Base-by-base conservation (phyloP, 352 stramenopile species). In the Globisporangium camurandrum region DNA sequence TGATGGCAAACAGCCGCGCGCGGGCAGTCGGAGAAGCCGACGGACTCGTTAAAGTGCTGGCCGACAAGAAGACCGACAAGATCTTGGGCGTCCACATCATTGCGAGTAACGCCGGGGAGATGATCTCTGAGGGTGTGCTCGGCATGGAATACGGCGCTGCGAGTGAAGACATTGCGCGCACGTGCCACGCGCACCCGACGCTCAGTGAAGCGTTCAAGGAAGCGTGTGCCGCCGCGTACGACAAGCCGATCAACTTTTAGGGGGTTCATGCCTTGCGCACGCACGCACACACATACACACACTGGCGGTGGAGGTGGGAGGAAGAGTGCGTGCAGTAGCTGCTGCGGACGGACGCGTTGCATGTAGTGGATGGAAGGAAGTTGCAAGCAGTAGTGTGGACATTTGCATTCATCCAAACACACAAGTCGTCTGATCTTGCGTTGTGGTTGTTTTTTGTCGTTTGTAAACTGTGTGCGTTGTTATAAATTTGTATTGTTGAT, bases 211-310 rank as follows among this genome's bases (percentile, higher is more conserved):
- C 96, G 12, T 97, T 99, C 62, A 99, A 99, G 82, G 97, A 99
- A 70, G 97, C 97, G 16, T 98, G 94, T 66, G 96, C 98, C 76
- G 92, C 90, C 57, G 87, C 96, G 38, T 98, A 98, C 70, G 94
- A 96, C 70, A 98, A 99, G 78, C 92, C 96, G 40, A 99, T 99
- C 73, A 97, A 99, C 80, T 98, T 98, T 66, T 99, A 98, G 96
- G 60, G 47, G 27, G 11, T 31, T n/a, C 26, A 33, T n/a, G n/a
- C n/a, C n/a, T n/a, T n/a, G n/a, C n/a, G n/a, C n/a, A n/a, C n/a
- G n/a, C n/a, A n/a, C n/a, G n/a, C n/a, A n/a, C n/a, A n/a, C n/a
- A n/a, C n/a, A n/a, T n/a, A n/a, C n/a, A n/a, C n/a, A n/a, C n/a
- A n/a, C n/a, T n/a, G n/a, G n/a, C n/a, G n/a, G n/a, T n/a, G n/a